A percentile compares a stretch with the other conserved stretches of the same genome.
phyloP scores from a whole-genome alignment of 2,329 filamentous ascomycete genomes.

The Nigrospora osmanthi region DNA sequence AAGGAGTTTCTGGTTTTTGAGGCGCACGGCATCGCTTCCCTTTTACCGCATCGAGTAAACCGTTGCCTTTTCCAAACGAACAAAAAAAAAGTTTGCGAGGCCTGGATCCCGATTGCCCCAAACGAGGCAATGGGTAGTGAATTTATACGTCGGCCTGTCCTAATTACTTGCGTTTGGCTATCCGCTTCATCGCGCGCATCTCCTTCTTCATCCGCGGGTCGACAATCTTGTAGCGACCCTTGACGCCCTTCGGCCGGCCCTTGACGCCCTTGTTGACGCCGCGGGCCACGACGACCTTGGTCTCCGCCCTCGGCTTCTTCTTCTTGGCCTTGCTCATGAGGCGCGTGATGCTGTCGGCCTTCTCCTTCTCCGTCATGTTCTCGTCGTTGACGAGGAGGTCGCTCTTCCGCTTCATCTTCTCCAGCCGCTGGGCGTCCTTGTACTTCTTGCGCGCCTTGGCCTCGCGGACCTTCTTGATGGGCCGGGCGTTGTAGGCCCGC shows the following conservation, averaged over 20 bases:
- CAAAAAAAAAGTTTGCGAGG: too few species aligned
- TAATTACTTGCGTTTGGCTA: slow-evolving; percentile 10
- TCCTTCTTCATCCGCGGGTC: slow-evolving; percentile 17
- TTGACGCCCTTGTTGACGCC: slow-evolving; percentile 79
- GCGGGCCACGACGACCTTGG: slow-evolving; percentile 82
- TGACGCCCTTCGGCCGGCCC: slow-evolving; percentile 82
- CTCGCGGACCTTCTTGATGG: slow-evolving; percentile 98
- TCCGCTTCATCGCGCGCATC: slow-evolving; percentile 14
- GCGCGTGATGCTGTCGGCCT: slow-evolving; percentile 75
- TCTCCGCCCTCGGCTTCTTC: slow-evolving; percentile 74
- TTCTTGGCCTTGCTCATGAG: slow-evolving; percentile 69
- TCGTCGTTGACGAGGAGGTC: slow-evolving; percentile 83
- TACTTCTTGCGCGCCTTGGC: slow-evolving; percentile 96
- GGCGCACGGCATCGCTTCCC: too few species aligned
- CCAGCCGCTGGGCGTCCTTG: slow-evolving; percentile 80
- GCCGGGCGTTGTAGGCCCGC: slow-evolving; percentile 85
- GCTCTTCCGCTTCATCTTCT: slow-evolving; percentile 97
- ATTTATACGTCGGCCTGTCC: too few species aligned
- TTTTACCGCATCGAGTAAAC: too few species aligned
- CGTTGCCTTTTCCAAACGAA: too few species aligned
- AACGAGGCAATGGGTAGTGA: too few species aligned
- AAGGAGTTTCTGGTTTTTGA: not conserved
- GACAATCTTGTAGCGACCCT: slow-evolving; percentile 96
- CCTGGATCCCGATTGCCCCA: too few species aligned
- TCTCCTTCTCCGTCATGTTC: slow-evolving; percentile 91